These are phyloP conservation scores for Ricinus communis DNA, from an alignment of 345 rosid genomes.

Conservation along the genomic window DNA sequence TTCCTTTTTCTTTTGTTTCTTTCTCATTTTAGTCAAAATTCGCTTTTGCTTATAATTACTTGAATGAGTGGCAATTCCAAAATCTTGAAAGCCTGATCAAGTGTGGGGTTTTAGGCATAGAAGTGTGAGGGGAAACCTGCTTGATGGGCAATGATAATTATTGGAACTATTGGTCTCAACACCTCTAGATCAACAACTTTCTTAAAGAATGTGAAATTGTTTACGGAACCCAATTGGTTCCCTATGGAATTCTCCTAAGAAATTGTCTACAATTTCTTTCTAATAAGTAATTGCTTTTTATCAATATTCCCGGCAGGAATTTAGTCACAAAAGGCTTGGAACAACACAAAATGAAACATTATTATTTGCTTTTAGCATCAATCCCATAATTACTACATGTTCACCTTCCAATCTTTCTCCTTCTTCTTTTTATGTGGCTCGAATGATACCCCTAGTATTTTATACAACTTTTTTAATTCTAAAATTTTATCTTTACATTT, in stretches of 20 bases:
- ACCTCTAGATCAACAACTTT: conserved; percentile 3
- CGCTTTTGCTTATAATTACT: too few relatives aligned
- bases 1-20: too few relatives aligned
- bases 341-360: not conserved
- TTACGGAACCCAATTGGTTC: not conserved
- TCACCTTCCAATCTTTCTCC: not conserved
- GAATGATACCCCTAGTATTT: not conserved
- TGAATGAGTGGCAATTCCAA: too few relatives aligned
- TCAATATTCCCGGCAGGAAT: not conserved
- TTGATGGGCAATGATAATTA: too few relatives aligned
- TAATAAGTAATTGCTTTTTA: not conserved
- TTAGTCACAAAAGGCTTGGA: not conserved
- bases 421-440: not conserved
- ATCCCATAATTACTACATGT: conserved; percentile 5
- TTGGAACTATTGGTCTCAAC: too few relatives aligned
- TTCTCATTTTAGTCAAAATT: too few relatives aligned
- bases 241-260: not conserved
- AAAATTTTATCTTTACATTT: too few relatives aligned
- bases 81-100: too few relatives aligned
- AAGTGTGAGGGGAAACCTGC: too few relatives aligned
- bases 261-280: not conserved
- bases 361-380: conserved; percentile 8
- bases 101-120: too few relatives aligned
- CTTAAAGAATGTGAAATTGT: not conserved
- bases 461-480: too few relatives aligned